Evolutionary conservation across 441 rosid species (phyloP).

Genomic region (Biscutella laevigata): DNA sequence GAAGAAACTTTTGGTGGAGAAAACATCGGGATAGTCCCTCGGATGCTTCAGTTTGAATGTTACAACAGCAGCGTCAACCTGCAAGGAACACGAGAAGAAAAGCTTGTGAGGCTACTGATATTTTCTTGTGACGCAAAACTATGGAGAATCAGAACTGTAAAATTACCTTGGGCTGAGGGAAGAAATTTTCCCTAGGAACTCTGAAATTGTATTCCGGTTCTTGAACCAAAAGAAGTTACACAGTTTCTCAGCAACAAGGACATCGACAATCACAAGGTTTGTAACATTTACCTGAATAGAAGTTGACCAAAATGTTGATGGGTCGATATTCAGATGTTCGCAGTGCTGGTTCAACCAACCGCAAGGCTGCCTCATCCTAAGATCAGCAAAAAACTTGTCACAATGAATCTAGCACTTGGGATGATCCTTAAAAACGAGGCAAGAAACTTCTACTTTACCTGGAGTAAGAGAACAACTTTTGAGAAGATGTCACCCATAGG

Average conservation of each 20-base stretch:
- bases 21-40: conserved; percentile 65
- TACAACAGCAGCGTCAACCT: conserved; percentile 97
- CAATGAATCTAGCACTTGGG: neutral
- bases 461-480: conserved; percentile 81
- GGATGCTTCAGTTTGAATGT: conserved; percentile 72
- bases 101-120: neutral
- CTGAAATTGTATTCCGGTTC: conserved; percentile 69
- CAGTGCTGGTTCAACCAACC: conserved; percentile 54
- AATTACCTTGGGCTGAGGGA: conserved; percentile 90
- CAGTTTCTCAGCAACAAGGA: neutral
- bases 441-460: conserved; percentile 33
- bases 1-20: conserved; percentile 73
- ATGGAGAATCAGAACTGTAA: neutral
- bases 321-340: conserved; percentile 67
- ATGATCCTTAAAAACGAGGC: neutral
- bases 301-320: conserved; percentile 64
- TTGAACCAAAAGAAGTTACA: conserved; percentile 30
- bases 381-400: conserved; percentile 15
- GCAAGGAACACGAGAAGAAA: conserved; percentile 16
- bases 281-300: conserved; percentile 57
- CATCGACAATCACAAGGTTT: neutral
- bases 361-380: conserved; percentile 80
- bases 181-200: conserved; percentile 73
- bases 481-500: conserved; percentile 92
- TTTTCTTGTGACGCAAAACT: conserved; percentile 5